A percentile compares a stretch with the other conserved stretches of the same genome.
Conservation (phyloP, 495 filamentous ascomycete genomes). For the Amorphotheca resinae region DNA sequence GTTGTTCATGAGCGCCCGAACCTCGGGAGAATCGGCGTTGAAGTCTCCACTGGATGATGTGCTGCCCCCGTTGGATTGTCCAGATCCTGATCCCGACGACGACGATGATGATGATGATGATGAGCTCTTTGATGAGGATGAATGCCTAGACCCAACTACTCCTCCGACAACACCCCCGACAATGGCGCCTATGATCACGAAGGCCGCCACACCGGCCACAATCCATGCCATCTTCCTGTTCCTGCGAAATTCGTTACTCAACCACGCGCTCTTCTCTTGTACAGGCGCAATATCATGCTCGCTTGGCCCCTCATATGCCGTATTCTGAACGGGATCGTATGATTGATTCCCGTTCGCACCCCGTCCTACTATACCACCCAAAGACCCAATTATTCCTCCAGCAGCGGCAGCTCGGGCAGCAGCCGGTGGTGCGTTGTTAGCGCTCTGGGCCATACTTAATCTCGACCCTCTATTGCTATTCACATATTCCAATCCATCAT, state of each 20-base stretch:
- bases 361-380: slow-evolving; percentile 29
- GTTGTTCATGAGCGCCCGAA: slow-evolving; percentile 73
- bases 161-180: slow-evolving; percentile 69
- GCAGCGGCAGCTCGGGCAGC: slow-evolving; percentile 26
- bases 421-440: slow-evolving; percentile 10
- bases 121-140: slow-evolving; percentile 23
- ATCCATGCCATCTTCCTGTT: slow-evolving; percentile 63
- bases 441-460: slow-evolving; percentile 35
- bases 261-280: slow-evolving; percentile 21
- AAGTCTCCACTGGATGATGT: slow-evolving; percentile 51
- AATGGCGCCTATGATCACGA: slow-evolving; percentile 57
- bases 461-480: slow-evolving; percentile 35
- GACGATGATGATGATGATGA: slow-evolving; percentile 5
- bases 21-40: slow-evolving; percentile 60
- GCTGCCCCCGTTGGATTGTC: slow-evolving; percentile 28
- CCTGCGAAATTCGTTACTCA: slow-evolving; percentile 39
- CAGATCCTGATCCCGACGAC: slow-evolving; percentile 3
- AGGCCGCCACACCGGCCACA: slow-evolving; percentile 42
- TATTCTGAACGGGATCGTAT: slow-evolving; percentile 15
- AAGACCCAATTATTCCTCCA: slow-evolving; percentile 37
- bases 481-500: slow-evolving; percentile 57
- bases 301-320: slow-evolving; percentile 2
- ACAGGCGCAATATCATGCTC: slow-evolving; percentile 9
- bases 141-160: slow-evolving; percentile 34
- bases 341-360: not conserved